A percentile compares a stretch with the other conserved stretches of the same genome.
These are phyloP conservation scores for Boletus insuetus DNA, from an alignment of 768 basidiomycete species.

Conservation along the genomic window DNA sequence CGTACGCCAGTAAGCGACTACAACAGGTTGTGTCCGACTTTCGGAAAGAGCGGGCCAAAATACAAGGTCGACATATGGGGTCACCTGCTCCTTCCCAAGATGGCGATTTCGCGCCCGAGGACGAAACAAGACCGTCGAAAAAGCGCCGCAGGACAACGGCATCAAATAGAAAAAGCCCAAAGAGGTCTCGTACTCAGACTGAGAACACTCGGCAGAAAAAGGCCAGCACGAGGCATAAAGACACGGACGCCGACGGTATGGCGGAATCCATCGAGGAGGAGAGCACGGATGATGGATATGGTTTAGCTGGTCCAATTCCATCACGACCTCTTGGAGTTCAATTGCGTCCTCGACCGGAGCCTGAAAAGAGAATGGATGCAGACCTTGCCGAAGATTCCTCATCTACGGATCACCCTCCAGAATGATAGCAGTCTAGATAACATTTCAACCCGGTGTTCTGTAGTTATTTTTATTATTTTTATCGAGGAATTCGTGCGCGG, in stretches of 20 bases:
- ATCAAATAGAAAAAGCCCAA: constrained; percentile 10
- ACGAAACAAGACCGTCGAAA: constrained; percentile 24
- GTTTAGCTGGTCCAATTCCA: neutral
- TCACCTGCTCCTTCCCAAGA: constrained; percentile 23
- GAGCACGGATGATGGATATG: constrained; percentile 17
- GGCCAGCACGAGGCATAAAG: neutral
- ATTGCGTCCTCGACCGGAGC: constrained; percentile 43
- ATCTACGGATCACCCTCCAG: constrained; percentile 1
- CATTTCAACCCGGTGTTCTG: neutral
- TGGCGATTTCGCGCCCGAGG: constrained; percentile 27
- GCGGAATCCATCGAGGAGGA: constrained; percentile 11
- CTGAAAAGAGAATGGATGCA: constrained; percentile 18
- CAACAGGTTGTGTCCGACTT: constrained; percentile 85
- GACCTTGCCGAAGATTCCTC: constrained; percentile 6
- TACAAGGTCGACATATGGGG: constrained; percentile 13
- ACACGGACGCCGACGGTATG: neutral
- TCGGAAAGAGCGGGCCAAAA: constrained; percentile 44
- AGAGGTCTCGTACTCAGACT: neutral
- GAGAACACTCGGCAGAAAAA: constrained; percentile 5
- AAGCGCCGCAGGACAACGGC: constrained; percentile 32
- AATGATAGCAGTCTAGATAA: constrained; percentile 3
- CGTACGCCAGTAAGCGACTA: constrained; percentile 81
- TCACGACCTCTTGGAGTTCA: constrained; percentile 29
- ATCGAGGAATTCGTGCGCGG: neutral
- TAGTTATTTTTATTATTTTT: neutral